A percentile compares a stretch with the other conserved stretches of the same genome.
phyloP scores from a whole-genome alignment of 106 monocot genomes.

The Cymbidium sinense region DNA sequence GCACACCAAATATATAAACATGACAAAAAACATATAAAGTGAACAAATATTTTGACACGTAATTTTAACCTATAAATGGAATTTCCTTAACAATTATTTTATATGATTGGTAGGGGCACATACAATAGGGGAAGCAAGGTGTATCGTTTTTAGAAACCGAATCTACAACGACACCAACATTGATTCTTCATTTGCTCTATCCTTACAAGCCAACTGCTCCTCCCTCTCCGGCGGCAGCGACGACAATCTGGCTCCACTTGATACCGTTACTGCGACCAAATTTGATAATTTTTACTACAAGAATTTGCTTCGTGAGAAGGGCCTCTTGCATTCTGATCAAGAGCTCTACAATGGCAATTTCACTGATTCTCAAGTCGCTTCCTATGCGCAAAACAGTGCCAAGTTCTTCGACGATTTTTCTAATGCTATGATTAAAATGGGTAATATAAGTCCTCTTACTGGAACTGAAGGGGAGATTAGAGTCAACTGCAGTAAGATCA shows the following conservation, averaged over 20 bases:
- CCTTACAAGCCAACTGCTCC: constrained; percentile 37
- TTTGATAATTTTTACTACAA: constrained; percentile 75
- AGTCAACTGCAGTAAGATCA: constrained; percentile 63
- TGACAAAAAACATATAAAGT: no score
- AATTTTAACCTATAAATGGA: no score
- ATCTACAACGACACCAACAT: constrained; percentile 88
- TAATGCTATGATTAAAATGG: constrained; percentile 79
- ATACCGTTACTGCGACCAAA: constrained; percentile 31
- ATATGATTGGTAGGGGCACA: constrained; percentile 38
- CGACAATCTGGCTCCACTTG: constrained; percentile 50
- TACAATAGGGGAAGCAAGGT: constrained; percentile 68
- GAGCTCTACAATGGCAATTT: constrained; percentile 60
- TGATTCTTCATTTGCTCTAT: constrained; percentile 34
- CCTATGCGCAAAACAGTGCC: constrained; percentile 31
- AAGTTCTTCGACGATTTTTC: constrained; percentile 57
- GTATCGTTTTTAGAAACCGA: constrained; percentile 41
- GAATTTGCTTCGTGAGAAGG: constrained; percentile 49
- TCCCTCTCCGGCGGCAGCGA: constrained; percentile 34
- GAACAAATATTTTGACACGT: no score
- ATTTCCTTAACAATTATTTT: background rate
- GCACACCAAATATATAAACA: no score
- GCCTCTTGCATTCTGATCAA: constrained; percentile 87
- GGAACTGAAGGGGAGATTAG: constrained; percentile 70
- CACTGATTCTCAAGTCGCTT: constrained; percentile 44
- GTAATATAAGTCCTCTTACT: constrained; percentile 64